Evolutionary conservation across 768 basidiomycete species (phyloP), one percentile per base, ranked within the genome.

Genomic region (Grammothele lineata): DNA sequence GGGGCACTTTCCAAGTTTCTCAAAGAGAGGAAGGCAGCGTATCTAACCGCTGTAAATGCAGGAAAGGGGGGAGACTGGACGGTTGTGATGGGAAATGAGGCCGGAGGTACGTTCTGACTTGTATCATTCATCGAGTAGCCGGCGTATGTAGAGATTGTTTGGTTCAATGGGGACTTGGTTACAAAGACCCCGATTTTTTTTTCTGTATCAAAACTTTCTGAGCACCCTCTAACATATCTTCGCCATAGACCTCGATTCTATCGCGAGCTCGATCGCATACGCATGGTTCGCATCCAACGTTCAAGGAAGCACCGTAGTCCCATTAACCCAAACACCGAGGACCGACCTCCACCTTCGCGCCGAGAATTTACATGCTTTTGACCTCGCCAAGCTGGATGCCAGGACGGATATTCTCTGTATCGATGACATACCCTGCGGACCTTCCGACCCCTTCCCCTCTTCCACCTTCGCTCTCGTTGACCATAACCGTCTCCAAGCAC

Each of bases 31-130:
- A 90, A 87, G 62, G 59, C 68, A 21, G 66, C 62, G 21, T 96
- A 88, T 58, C 64, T 93, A 18, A 60, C 57, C 15, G 86, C 83
- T 40, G 57, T 83, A 15, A 60, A 69, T 21, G 66, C 66, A 1
- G 70, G 70, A 1, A 72, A 73, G 33, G 75, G 70, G 0, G 54
- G 62, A 5, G 77, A 81, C 38, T 98, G 93, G 94, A 85, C 80
- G 0, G 73, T 96, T 5, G 86, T 83, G 0, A 89, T 93, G 83
- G 94, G 95, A 0, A 99, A 99, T 63, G 95, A 98, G 66, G 92
- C 95, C 12, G 94, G 94, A 59, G 95, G 95, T 94, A 62, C 48
- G 69, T 58, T n/a, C n/a, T 30, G 27, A 30, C 27, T n/a, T 30
- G 27, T 14, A 30, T 30, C 8, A 7, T 30, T 14, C 8, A 7